Base-by-base conservation (phyloP, 371 early-diverging fungal genomes). In the Mucor sp. region DNA sequence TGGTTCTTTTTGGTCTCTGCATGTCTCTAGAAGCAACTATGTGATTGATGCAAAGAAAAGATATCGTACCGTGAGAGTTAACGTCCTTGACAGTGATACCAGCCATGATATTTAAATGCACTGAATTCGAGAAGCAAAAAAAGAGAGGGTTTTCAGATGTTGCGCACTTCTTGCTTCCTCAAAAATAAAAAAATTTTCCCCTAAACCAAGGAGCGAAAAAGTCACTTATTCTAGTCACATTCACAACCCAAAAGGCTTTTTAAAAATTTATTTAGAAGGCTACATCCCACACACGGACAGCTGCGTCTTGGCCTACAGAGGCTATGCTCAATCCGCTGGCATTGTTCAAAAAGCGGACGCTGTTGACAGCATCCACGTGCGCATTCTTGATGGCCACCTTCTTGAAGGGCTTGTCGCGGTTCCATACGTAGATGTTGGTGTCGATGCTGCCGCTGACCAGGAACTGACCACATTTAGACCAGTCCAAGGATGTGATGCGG, bases 41-140 rank as follows among this genome's bases (percentile, higher is more conserved):
- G 9, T 11, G 37, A 14, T 37, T 37, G 37, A 37, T 37, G 37
- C 1, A 35, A 58, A 25, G 56, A 32, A 55, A 44, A 17, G 32
- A 28, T 55, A 68, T 63, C 75, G 59, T 77, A 77, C 78, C 91
- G 81, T 94, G 93, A 65, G 96, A 78, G 86, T 84, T 85, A 75
- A 98, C 96, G 91, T 98, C 99, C 89, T 94, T 95, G 66, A 98
- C 96, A 78, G 96, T 95, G 76, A 90, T 87, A 76, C 91, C 93
- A 74, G 81, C 77, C 78, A 77, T 77, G 21, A 65, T 65, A 62
- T 73, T 64, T 68, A 39, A 70, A 69, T 72, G 74, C 67, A 63
- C 69, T 68, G 69, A 70, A 62, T 70, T 70, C 65, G 68, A 68
- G 65, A 55, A 64, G 60, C 57, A 48, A 64, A 71, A 63, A 69